Conservation (phyloP, 2,329 filamentous ascomycete species). For the Alternaria gansuensis region DNA sequence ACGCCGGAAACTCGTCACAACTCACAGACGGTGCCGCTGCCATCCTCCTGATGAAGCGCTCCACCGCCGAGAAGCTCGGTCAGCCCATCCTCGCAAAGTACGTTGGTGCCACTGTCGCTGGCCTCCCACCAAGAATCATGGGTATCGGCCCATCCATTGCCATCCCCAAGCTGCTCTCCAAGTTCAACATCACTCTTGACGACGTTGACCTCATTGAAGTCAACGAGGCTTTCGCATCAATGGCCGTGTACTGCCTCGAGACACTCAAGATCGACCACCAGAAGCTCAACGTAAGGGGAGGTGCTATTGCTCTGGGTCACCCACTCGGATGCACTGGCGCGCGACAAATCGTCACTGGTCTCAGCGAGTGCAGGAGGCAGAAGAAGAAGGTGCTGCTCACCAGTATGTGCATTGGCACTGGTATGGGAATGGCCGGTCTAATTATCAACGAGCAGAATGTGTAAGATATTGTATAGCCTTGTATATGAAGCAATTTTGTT, state of each 20-base stretch:
- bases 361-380: slow-evolving; percentile 82
- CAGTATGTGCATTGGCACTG: slow-evolving; percentile 83
- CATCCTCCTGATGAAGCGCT: slow-evolving; percentile 92
- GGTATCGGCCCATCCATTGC: slow-evolving; percentile 82
- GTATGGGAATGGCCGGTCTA: slow-evolving; percentile 72
- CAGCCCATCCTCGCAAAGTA: slow-evolving; percentile 96
- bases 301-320: slow-evolving; percentile 84
- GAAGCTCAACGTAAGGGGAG: slow-evolving; percentile 84
- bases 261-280: slow-evolving; percentile 72
- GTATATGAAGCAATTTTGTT: background rate
- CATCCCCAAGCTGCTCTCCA: slow-evolving; percentile 81
- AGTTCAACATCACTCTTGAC: slow-evolving; percentile 78
- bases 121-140: slow-evolving; percentile 94
- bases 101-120: slow-evolving; percentile 88
- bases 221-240: slow-evolving; percentile 97
- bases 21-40: slow-evolving; percentile 94
- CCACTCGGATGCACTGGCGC: slow-evolving; percentile 81
- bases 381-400: slow-evolving; percentile 93
- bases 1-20: slow-evolving; percentile 93
- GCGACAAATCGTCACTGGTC: slow-evolving; percentile 85
- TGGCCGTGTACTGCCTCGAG: slow-evolving; percentile 90
- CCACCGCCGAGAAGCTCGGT: slow-evolving; percentile 82
- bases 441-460: slow-evolving; percentile 69
- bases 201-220: slow-evolving; percentile 92
- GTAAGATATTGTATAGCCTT: slow-evolving; percentile 4